A percentile compares a stretch with the other conserved stretches of the same genome.
Conservation (phyloP, 805 yeast species). For the Metschnikowia rubicola region DNA sequence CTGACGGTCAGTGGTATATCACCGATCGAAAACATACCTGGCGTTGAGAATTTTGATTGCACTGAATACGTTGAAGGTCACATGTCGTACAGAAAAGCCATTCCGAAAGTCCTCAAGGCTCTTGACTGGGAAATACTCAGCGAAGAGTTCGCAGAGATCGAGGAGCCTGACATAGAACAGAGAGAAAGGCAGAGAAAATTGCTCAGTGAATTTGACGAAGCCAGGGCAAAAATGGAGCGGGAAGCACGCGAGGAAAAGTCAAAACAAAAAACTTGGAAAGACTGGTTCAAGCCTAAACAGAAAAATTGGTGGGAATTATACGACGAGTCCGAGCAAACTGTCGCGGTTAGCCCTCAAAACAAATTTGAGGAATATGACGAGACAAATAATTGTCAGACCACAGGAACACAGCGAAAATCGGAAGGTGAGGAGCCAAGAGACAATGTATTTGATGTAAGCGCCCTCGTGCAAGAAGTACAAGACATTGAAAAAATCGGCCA, state of each 20-base stretch:
- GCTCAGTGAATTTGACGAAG: slow-evolving; percentile 82
- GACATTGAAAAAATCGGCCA: slow-evolving; percentile 40
- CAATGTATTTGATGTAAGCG: slow-evolving; percentile 44
- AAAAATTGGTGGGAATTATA: slow-evolving; percentile 59
- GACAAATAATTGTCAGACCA: slow-evolving; percentile 5
- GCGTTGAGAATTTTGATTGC: slow-evolving; percentile 82
- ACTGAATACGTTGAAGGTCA: slow-evolving; percentile 89
- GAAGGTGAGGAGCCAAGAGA: slow-evolving; percentile 4
- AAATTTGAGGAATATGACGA: slow-evolving; percentile 18
- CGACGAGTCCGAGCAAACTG: slow-evolving; percentile 27
- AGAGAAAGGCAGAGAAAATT: slow-evolving; percentile 79
- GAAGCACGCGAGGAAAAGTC: slow-evolving; percentile 32
- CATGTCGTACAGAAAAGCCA: slow-evolving; percentile 93
- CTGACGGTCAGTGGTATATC: slow-evolving; percentile 89
- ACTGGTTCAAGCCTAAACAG: slow-evolving; percentile 46
- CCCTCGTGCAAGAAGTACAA: slow-evolving; percentile 41
- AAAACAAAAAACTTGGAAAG: slow-evolving; percentile 44
- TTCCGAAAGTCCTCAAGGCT: slow-evolving; percentile 72
- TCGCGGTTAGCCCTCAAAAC: slow-evolving; percentile 7
- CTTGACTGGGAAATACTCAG: slow-evolving; percentile 78
- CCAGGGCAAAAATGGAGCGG: slow-evolving; percentile 57
- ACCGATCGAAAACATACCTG: slow-evolving; percentile 57
- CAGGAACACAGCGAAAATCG: slow-evolving; percentile 10
- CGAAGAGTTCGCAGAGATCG: slow-evolving; percentile 93
- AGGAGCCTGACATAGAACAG: slow-evolving; percentile 90